These are phyloP conservation scores for Penicillium paxilli DNA, from an alignment of 495 filamentous ascomycete genomes.

Conservation along the genomic window DNA sequence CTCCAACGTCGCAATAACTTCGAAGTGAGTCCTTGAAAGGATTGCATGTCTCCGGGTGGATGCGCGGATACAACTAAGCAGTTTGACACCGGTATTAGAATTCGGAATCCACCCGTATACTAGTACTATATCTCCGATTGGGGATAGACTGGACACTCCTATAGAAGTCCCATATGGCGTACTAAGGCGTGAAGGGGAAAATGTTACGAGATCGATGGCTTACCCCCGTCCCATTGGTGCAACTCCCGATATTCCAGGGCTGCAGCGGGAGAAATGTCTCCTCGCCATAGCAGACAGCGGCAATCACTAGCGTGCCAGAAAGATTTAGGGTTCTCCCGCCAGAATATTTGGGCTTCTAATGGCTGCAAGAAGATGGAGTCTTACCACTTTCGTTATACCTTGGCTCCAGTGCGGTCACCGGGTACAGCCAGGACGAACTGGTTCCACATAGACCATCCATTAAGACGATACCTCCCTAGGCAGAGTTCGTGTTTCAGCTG, in stretches of 20 bases:
- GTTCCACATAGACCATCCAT: slow-evolving; percentile 33
- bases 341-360: not conserved
- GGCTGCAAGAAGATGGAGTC: not conserved
- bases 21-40: slow-evolving; percentile 16
- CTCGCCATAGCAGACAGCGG: slow-evolving; percentile 26
- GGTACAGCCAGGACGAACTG: slow-evolving; percentile 19
- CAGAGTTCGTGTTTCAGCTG: slow-evolving; percentile 1
- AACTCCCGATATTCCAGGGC: slow-evolving; percentile 26
- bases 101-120: not conserved
- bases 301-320: slow-evolving; percentile 14
- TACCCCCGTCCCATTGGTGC: slow-evolving; percentile 25
- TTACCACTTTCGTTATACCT: slow-evolving; percentile 20
- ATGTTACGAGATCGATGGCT: slow-evolving; percentile 4
- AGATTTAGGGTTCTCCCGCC: not conserved
- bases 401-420: slow-evolving; percentile 16
- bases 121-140: too few relatives aligned
- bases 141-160: too few relatives aligned
- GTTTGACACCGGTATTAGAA: not conserved
- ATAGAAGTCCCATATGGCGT: too few relatives aligned
- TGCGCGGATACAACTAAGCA: slow-evolving; percentile 23
- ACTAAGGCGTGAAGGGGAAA: not conserved
- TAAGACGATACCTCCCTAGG: slow-evolving; percentile 24
- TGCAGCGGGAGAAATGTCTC: slow-evolving; percentile 23
- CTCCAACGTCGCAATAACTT: slow-evolving; percentile 27
- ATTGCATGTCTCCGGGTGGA: slow-evolving; percentile 23